Evolutionary conservation across 2,329 filamentous ascomycete species (phyloP).

Genomic region (Escovopsis sp.): DNA sequence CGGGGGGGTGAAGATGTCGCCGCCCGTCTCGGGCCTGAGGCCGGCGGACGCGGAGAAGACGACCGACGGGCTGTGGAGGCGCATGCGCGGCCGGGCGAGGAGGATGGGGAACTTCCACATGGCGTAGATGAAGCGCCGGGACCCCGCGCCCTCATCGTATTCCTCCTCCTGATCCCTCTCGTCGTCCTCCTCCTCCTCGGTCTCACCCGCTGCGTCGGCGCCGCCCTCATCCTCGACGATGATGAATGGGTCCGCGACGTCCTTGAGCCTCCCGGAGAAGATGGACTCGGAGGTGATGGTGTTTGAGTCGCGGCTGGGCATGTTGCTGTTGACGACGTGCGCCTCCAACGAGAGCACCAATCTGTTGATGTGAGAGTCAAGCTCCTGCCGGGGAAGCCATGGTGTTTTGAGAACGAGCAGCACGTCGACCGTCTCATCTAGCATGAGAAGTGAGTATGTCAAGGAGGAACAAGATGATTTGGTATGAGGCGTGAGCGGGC

Average conservation of each 20-base stretch:
- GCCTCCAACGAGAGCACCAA: constrained; percentile 54
- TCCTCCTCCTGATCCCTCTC: too few species aligned
- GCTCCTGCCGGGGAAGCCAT: constrained; percentile 37
- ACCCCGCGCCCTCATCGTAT: constrained; percentile 5
- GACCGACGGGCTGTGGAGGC: constrained; percentile 50
- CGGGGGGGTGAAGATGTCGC: constrained; percentile 12
- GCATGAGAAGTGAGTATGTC: constrained; percentile 13
- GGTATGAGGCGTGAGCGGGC: constrained; percentile 8
- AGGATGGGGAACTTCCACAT: constrained; percentile 48
- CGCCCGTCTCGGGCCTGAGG: constrained; percentile 33
- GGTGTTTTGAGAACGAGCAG: constrained; percentile 55
- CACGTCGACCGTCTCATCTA: constrained; percentile 61
- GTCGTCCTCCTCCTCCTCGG: constrained; percentile 18
- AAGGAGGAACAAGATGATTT: constrained; percentile 20
- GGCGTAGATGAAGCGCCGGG: constrained; percentile 31
- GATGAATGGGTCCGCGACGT: constrained; percentile 35
- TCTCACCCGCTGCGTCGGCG: constrained; percentile 11
- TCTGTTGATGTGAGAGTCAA: constrained; percentile 45
- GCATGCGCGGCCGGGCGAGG: constrained; percentile 44
- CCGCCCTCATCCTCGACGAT: constrained; percentile 27
- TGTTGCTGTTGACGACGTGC: constrained; percentile 44
- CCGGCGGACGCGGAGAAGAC: constrained; percentile 50
- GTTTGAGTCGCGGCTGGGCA: constrained; percentile 30
- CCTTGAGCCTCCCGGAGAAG: constrained; percentile 37
- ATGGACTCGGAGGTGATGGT: constrained; percentile 40